A percentile compares a stretch with the other conserved stretches of the same genome.
Conservation (phyloP, 805 yeast species). For the Nakazawaea sp. region DNA sequence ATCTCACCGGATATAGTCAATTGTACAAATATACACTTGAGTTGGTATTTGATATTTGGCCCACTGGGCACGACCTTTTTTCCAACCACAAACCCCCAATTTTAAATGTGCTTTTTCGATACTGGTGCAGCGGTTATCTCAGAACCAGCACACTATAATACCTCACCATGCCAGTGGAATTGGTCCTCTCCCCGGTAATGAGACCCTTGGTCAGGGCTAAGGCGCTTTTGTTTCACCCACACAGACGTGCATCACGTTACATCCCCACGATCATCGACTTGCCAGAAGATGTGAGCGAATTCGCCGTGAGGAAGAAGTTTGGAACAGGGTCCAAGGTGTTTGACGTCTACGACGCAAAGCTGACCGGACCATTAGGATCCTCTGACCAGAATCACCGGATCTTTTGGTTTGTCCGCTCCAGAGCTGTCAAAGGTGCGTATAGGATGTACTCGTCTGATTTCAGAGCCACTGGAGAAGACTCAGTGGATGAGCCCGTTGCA, state of each 20-base stretch:
- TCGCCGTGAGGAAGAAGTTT: conserved; percentile 46
- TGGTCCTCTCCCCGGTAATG: conserved; percentile 51
- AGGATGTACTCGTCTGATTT: conserved; percentile 42
- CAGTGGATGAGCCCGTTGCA: conserved; percentile 52
- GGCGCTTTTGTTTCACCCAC: conserved; percentile 46
- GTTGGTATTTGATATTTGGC: no score
- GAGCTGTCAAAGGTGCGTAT: conserved; percentile 63
- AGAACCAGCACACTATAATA: no score
- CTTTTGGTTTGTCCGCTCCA: conserved; percentile 52
- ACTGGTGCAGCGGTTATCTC: no score
- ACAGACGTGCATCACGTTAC: conserved; percentile 49
- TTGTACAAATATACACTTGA: no score
- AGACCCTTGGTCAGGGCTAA: conserved; percentile 52
- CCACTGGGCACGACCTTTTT: no score
- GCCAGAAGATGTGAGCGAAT: conserved; percentile 28
- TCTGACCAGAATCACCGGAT: conserved; percentile 35
- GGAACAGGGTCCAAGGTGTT: conserved; percentile 55
- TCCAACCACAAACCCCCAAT: no score
- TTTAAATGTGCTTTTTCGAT: no score
- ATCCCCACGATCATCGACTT: conserved; percentile 46
- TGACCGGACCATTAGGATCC: conserved; percentile 29
- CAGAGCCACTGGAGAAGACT: conserved; percentile 35
- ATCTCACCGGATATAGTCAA: no score
- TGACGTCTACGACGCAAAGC: conserved; percentile 44
- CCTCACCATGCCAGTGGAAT: conserved; percentile 62